Evolutionary conservation across 2,329 filamentous ascomycete species (phyloP), one percentile per base, ranked within the genome.

Genomic region (Aspergillus fijiensis): DNA sequence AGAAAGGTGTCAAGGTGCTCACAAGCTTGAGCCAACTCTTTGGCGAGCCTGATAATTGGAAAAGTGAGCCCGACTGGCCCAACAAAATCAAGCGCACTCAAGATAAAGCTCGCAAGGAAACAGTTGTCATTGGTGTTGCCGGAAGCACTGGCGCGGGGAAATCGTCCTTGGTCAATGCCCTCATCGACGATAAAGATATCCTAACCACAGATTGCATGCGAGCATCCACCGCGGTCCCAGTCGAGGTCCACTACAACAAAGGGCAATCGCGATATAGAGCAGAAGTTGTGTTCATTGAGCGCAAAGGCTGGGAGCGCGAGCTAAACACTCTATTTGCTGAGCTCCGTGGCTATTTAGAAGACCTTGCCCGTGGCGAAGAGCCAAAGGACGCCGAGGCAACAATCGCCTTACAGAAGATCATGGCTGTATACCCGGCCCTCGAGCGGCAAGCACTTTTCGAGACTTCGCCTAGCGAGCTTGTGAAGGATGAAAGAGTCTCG

Each of bases 61-160:
- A 5, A 10, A 49, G 9, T 0, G 56, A 57, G 9, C 29, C 29
- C 4, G 25, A 60, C 12, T 61, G 61, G 61, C 33, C 11, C 4
- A 3, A 23, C 4, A 50, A 59, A 10, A 59, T 60, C 11, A 27
- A 45, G 2, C 14, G 35, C 2, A 51, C 39, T n/a, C n/a, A n/a
- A n/a, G n/a, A n/a, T n/a, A 49, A 29, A 23, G 29, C 55, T 2
- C 6, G 33, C 1, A 57, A n/a, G 4, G 52, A 39, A 5, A 59
- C 59, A 9, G 59, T 79, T 1, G 76, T 87, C 0, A 77, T 88
- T 19, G 86, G 85, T 5, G 82, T 89, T 1, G 81, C 86, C 2
- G 86, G 86, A 0, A 84, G 82, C 57, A 88, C 87, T 0, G 85
- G 86, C 0, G 81, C 83, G 1, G 86, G 86, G 0, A 89, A 89